Evolutionary conservation across 108 stramenopile genomes (phyloP), one percentile per base, ranked within the genome.

Genomic region (Chaetoceros tenuissimus): DNA sequence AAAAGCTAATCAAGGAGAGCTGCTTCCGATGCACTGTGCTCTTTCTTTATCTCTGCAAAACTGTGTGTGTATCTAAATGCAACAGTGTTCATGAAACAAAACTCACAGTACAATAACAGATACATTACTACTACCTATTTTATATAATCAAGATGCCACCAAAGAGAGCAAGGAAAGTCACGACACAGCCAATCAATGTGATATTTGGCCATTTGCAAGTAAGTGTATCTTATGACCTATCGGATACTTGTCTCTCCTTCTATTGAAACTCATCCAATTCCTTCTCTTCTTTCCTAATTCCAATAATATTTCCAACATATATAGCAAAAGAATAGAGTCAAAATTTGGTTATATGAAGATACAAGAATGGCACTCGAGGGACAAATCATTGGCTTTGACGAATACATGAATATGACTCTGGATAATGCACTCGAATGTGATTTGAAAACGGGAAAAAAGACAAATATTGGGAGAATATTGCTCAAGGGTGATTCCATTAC

Each of bases 401-500:
- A 92, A 70, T 99, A 96, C 81, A 95, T 97, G 94, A 97, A 97
- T 69, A 72, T 95, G 56, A 84, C 94, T 3, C 66, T 99, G 72
- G 97, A 99, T 52, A 92, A 94, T 43, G 99, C 99, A 5, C 80
- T 87, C 24, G 97, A 99, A 78, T 78, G 94, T 46, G 85, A 89
- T 55, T 60, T 72, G 25, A 85, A 84, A 57, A 66, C 64, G 8
- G 79, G 78, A 22, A 78, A 75, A 44, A 79, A 74, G 60, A 71
- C 55, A n/a, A 71, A 82, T 47, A 74, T 96, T 2, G 91, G 90
- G 24, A 71, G 96, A 46, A 98, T 98, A 67, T 75, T 99, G 78
- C 80, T 99, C 28, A 99, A 99, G 81, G 98, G 98, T 19, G 98
- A 99, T 80, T 72, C 87, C 43, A 96, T 99, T 65, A 99, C 98